Conservation (phyloP, 768 basidiomycete genomes). For the Hericium rajendrae region DNA sequence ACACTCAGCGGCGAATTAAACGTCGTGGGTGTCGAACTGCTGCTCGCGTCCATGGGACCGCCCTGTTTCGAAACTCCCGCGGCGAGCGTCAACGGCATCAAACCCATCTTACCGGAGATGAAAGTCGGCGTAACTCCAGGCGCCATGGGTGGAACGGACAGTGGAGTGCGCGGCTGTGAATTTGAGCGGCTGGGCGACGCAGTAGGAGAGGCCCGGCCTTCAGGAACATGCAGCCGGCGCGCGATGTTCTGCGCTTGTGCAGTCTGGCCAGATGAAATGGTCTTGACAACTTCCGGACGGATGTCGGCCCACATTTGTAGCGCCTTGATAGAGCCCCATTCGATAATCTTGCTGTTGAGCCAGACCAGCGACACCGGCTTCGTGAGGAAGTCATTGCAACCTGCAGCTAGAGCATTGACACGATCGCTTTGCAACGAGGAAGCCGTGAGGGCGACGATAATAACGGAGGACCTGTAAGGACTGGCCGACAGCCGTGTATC, state of each 20-base stretch:
- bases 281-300: conserved; percentile 47
- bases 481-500: conserved; percentile 42
- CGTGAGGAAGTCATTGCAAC: conserved; percentile 97
- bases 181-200: conserved; percentile 29
- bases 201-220: conserved; percentile 32
- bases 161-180: conserved; percentile 18
- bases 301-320: conserved; percentile 88
- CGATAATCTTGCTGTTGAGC: conserved; percentile 97
- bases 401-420: conserved; percentile 93
- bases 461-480: conserved; percentile 87
- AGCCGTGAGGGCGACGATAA: conserved; percentile 98
- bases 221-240: conserved; percentile 37
- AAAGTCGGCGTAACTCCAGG: not conserved
- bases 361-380: conserved; percentile 93
- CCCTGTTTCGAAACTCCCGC: not conserved
- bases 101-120: not conserved
- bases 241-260: conserved; percentile 40
- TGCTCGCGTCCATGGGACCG: too few species aligned
- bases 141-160: conserved; percentile 1
- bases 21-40: too few species aligned
- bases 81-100: not conserved
- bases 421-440: conserved; percentile 93
- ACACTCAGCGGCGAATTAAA: too few species aligned
- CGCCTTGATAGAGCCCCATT: conserved; percentile 98
- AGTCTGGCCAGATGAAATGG: conserved; percentile 35